Conservation (phyloP, 2,329 filamentous ascomycete genomes). For the Nannizziopsis barbatae region DNA sequence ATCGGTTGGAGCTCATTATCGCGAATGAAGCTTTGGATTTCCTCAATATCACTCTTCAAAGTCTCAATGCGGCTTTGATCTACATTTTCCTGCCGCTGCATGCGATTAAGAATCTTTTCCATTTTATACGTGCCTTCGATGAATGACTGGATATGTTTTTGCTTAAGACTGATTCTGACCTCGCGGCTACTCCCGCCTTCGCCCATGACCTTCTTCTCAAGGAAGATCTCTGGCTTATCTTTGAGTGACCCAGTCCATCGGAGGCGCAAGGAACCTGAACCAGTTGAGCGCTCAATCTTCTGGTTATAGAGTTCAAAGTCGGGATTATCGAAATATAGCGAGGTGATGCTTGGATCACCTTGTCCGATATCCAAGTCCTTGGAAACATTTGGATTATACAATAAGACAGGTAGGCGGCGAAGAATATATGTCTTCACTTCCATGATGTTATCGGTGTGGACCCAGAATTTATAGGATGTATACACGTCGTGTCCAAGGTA, state of each 20-base stretch:
- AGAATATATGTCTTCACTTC: conserved; percentile 96
- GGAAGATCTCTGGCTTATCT: conserved; percentile 63
- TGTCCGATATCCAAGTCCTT: conserved; percentile 70
- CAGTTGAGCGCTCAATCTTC: conserved; percentile 65
- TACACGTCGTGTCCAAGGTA: conserved; percentile 54
- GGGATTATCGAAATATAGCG: conserved; percentile 86
- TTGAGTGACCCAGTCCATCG: conserved; percentile 84
- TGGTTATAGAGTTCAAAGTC: conserved; percentile 76
- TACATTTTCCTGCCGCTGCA: conserved; percentile 59
- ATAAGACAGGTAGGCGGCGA: conserved; percentile 75
- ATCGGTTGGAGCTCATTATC: conserved; percentile 70
- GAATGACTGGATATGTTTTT: conserved; percentile 84
- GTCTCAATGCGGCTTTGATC: conserved; percentile 54
- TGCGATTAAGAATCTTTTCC: conserved; percentile 81
- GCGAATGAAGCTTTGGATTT: conserved; percentile 70
- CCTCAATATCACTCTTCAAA: conserved; percentile 60
- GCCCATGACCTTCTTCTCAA: conserved; percentile 82
- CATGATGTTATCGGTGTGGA: conserved; percentile 86
- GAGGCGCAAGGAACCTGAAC: conserved; percentile 72
- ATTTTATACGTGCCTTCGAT: conserved; percentile 78
- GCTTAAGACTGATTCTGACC: conserved; percentile 73
- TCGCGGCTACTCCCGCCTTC: conserved; percentile 68
- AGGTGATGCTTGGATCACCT: conserved; percentile 79
- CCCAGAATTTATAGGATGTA: conserved; percentile 90
- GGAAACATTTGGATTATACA: conserved; percentile 78